Evolutionary conservation across 768 basidiomycete species (phyloP), one percentile per base, ranked within the genome.

Genomic region (Panus rudis): DNA sequence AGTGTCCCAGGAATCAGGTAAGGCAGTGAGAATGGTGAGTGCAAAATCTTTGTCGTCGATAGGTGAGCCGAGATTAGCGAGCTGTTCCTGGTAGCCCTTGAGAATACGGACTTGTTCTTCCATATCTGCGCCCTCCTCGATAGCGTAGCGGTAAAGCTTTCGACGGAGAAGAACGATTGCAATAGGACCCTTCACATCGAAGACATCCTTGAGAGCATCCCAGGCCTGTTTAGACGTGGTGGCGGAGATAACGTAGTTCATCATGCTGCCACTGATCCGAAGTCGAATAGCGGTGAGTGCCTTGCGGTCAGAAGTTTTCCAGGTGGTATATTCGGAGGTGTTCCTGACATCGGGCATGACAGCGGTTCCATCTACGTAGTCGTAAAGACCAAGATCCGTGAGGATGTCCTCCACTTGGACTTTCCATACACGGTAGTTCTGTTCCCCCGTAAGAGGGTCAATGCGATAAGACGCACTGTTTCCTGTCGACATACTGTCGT

Each of bases 1-100:
- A 0, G 46, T 7, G 39, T 64, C 53, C 66, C 66, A 67, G 12
- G 62, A 55, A 8, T 63, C 54, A 14, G 62, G 64, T 0, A 67
- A 48, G 6, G 56, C 63, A 3, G 58, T 60, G 19, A 65, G 55
- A 6, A 68, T 42, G 0, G 56, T 58, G 41, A 56, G 56, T 20
- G 52, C 42, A 39, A 65, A 67, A 10, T 68, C 61, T 12, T 51
- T 34, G 19, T 64, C 63, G 0, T 23, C 32, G 16, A 69, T 45
- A 13, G 19, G 39, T 16, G 47, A 34, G 10, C 55, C 59, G 19
- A 63, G 45, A 14, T 58, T 42, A 4, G 12, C 22, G 11, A 51
- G 41, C 41, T 64, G 54, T 26, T 59, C 41, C 37, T 58, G 44
- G 39, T 49, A 51, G 8, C 49, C 28, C 25, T 53, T 40, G 39